Conservation (phyloP, 2,329 filamentous ascomycete genomes). For the Aurifilum marmelostoma region DNA sequence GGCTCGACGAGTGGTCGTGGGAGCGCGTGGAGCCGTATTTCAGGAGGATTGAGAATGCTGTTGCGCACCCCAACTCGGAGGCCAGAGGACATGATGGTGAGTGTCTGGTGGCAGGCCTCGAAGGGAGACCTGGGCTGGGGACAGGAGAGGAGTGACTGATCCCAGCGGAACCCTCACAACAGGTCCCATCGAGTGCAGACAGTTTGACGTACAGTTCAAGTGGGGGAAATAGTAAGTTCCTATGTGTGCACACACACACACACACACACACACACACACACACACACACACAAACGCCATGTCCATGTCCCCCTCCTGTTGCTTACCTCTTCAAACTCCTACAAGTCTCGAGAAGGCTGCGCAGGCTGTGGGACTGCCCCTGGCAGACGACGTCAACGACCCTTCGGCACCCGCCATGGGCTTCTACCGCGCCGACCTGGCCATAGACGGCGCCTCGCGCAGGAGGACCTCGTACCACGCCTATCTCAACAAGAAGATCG, state of each 20-base stretch:
- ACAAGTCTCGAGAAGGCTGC: constrained; percentile 34
- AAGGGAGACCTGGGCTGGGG: neutral
- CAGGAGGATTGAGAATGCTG: constrained; percentile 35
- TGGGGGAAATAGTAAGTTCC: neutral
- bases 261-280: neutral
- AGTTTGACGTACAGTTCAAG: neutral
- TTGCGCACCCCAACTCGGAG: constrained; percentile 29
- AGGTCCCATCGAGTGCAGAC: constrained; percentile 9
- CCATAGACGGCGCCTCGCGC: constrained; percentile 34
- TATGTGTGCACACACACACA: neutral
- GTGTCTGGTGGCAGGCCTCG: neutral
- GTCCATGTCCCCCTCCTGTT: too few relatives aligned
- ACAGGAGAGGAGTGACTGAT: neutral
- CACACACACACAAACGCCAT: too few relatives aligned
- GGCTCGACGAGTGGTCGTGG: constrained; percentile 41
- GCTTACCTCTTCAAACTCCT: neutral
- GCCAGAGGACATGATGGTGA: constrained; percentile 35
- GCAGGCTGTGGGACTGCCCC: constrained; percentile 34
- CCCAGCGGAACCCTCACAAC: neutral
- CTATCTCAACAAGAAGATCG: constrained; percentile 35
- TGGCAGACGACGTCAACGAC: constrained; percentile 36
- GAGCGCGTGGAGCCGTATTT: constrained; percentile 41
- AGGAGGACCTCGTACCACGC: constrained; percentile 36
- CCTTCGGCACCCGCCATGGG: constrained; percentile 36
- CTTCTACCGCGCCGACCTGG: constrained; percentile 36